Evolutionary conservation across 768 basidiomycete genomes (phyloP), one percentile per base, ranked within the genome.

Genomic region (Termitomyces sp.): DNA sequence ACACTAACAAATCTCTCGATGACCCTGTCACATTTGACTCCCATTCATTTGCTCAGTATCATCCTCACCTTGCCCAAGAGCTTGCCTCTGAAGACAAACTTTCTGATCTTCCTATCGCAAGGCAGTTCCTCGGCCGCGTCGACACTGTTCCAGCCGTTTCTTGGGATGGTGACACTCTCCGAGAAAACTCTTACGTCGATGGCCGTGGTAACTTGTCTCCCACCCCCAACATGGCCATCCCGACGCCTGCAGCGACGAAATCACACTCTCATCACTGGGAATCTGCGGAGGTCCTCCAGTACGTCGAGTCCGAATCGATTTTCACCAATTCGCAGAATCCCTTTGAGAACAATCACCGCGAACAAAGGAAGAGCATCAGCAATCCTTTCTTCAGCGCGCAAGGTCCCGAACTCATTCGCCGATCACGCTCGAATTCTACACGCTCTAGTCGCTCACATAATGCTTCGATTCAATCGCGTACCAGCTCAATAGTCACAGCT

Each of bases 261-360:
- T 76, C 80, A 1, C 69, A 75, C 15, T 65, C 70, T 2, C 87
- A 89, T 69, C 75, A 66, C 45, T 88, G 87, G 87, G 81, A 89
- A 66, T 83, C 82, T 8, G 85, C 85, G 3, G 82, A 87, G 62
- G 82, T 87, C 19, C 60, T 86, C 49, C 70, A 79, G 53, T 71
- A 70, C 47, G 59, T 67, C 45, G 74, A 77, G 32, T 47, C 54
- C 1, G 45, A 70, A 66, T 30, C 66, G 68, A 43, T 56, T 69
- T 30, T 60, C 69, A 44, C 65, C 15, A 45, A 37, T 40, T 21
- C 45, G 19, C 51, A 59, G 57, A 70, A 60, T 51, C 56, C 65
- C 6, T 65, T 64, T 26, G 57, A 47, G 10, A 54, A 61, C 28
- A 66, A 73, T 60, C 61, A 48, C 5, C 52, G 60, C 41, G 66